Conservation (phyloP, 2,329 filamentous ascomycete species). For the Malbranchea cinnamomea region DNA sequence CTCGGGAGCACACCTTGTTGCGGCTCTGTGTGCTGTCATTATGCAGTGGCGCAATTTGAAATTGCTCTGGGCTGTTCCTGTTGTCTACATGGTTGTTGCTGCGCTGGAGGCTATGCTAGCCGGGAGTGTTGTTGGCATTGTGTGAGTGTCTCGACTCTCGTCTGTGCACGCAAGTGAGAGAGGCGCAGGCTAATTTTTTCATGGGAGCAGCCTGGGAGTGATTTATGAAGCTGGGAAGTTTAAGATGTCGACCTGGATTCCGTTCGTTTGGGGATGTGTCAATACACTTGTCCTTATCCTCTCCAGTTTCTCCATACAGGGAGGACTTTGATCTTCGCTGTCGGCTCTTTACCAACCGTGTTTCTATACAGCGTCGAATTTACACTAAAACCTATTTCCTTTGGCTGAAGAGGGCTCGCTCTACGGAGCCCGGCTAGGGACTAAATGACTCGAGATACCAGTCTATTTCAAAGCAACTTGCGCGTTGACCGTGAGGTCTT, state of each 20-base stretch:
- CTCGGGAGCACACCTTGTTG: conserved; percentile 57
- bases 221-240: conserved; percentile 73
- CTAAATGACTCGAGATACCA: too few relatives aligned
- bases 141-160: conserved; percentile 40
- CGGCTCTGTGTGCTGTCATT: conserved; percentile 54
- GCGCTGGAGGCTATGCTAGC: conserved; percentile 64
- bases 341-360: too few relatives aligned
- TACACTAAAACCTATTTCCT: too few relatives aligned
- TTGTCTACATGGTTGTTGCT: conserved; percentile 56
- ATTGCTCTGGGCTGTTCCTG: conserved; percentile 53
- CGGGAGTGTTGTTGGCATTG: conserved; percentile 63
- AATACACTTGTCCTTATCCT: conserved; percentile 70
- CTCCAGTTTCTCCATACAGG: conserved; percentile 86
- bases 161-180: not conserved
- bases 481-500: too few relatives aligned
- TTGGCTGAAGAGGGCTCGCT: too few relatives aligned
- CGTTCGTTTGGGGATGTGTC: conserved; percentile 73
- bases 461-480: too few relatives aligned
- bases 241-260: conserved; percentile 88
- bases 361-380: too few relatives aligned
- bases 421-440: too few relatives aligned
- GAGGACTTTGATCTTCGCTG: conserved; percentile 54
- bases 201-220: conserved; percentile 54
- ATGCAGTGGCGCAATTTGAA: conserved; percentile 44
- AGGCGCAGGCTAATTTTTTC: too few relatives aligned